Evolutionary conservation across 768 basidiomycete species (phyloP).

Genomic region (Vishniacozyma victoriae): DNA sequence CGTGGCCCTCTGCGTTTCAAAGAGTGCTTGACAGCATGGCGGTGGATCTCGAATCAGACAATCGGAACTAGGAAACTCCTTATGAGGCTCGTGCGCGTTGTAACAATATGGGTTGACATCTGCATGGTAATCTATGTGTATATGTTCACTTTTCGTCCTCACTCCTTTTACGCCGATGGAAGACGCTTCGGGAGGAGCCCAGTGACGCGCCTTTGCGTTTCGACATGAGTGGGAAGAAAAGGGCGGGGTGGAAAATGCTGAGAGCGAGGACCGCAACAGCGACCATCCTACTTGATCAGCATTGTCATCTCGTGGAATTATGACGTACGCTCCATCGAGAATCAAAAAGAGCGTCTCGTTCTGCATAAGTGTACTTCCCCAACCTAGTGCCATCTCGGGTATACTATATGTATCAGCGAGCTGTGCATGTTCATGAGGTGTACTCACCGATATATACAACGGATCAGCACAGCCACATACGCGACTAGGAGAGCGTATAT

Average conservation of each 20-base stretch:
- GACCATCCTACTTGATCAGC: constrained; percentile 11
- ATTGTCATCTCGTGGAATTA: no score
- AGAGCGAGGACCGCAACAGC: constrained; percentile 4
- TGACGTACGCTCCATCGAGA: constrained; percentile 11
- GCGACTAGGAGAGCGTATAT: constrained; percentile 6
- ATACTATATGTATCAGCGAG: neutral
- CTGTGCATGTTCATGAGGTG: neutral
- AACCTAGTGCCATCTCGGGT: neutral
- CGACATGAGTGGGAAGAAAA: constrained; percentile 4
- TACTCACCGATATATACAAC: constrained; percentile 13
- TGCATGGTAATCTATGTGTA: no score
- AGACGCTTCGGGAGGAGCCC: no score
- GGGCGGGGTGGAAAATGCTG: constrained; percentile 8
- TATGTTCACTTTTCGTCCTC: no score
- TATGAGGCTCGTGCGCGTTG: no score
- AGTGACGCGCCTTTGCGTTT: constrained; percentile 2
- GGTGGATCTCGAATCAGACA: no score
- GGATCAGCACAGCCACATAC: constrained; percentile 2
- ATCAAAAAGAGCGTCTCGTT: constrained; percentile 2
- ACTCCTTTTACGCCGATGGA: no score
- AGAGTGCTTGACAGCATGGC: no score
- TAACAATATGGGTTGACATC: no score
- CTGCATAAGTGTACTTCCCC: neutral
- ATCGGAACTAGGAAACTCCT: no score
- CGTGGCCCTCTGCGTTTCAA: no score